Conservation (phyloP, 2,329 filamentous ascomycete genomes). For the Coleophoma crateriformis region DNA sequence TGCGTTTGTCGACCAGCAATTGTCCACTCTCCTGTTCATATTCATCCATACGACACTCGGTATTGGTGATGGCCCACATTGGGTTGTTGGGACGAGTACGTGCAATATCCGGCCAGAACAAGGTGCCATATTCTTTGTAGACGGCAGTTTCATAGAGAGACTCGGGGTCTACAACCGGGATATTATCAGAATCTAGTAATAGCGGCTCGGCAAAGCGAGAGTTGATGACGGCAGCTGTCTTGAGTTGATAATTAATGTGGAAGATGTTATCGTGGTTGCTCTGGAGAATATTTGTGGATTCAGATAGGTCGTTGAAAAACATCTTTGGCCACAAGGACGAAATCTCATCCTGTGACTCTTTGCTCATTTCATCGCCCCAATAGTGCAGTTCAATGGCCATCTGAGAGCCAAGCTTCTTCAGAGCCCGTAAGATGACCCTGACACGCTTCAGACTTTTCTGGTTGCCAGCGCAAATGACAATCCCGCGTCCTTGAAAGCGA, state of each 20-base stretch:
- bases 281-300: not conserved
- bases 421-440: not conserved
- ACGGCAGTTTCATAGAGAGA: constrained; percentile 21
- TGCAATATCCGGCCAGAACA: constrained; percentile 31
- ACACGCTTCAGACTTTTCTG: not conserved
- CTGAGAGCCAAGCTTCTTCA: not conserved
- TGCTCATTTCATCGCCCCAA: not conserved
- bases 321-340: not conserved
- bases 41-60: constrained; percentile 27
- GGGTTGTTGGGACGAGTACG: constrained; percentile 22
- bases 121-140: constrained; percentile 22
- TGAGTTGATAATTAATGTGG: constrained; percentile 25
- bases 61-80: constrained; percentile 29
- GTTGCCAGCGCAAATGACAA: not conserved
- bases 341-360: not conserved
- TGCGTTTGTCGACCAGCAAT: constrained; percentile 29
- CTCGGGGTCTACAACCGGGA: constrained; percentile 25
- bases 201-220: constrained; percentile 29
- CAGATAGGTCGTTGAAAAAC: not conserved
- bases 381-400: not conserved
- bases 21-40: constrained; percentile 30
- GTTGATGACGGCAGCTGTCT: constrained; percentile 28
- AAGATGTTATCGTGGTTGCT: not conserved
- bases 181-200: constrained; percentile 30
- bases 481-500: not conserved